These are phyloP conservation scores for Phytomonas sp. DNA, from an alignment of 208 protist species.

Conservation along the genomic window DNA sequence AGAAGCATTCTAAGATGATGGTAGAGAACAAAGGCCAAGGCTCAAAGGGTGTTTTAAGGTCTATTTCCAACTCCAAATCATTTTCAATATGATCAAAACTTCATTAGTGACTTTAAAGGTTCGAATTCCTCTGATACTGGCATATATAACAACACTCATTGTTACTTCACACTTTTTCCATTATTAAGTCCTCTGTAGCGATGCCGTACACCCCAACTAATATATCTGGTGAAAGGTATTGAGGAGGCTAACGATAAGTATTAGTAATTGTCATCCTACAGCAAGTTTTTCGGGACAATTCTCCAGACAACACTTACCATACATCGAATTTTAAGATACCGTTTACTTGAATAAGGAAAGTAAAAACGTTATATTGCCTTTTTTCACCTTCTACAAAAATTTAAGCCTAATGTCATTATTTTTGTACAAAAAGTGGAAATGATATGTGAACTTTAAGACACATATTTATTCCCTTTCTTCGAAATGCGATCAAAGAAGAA, in stretches of 20 bases:
- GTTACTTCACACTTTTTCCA: not conserved
- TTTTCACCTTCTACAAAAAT: no score
- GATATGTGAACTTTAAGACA: not conserved
- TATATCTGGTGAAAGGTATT: not conserved
- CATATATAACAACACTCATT: not conserved
- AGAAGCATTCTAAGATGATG: not conserved
- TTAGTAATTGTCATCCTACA: not conserved
- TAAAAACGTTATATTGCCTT: no score
- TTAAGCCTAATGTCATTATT: no score
- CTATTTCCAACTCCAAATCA: not conserved
- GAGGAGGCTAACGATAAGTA: not conserved
- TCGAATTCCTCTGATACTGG: not conserved
- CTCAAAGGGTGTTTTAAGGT: not conserved
- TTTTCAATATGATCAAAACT: not conserved
- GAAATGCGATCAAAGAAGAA: constrained; percentile 16
- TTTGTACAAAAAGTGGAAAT: not conserved
- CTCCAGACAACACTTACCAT: not conserved
- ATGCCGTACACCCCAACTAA: not conserved
- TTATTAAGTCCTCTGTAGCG: not conserved
- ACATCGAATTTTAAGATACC: not conserved
- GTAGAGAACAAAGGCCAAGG: not conserved
- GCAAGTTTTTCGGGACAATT: not conserved
- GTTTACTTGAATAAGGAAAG: not conserved
- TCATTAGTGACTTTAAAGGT: not conserved
- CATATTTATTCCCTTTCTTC: not conserved